Base-by-base conservation (phyloP, 169 alveolate genomes). In the Toxoplasma gondii region DNA sequence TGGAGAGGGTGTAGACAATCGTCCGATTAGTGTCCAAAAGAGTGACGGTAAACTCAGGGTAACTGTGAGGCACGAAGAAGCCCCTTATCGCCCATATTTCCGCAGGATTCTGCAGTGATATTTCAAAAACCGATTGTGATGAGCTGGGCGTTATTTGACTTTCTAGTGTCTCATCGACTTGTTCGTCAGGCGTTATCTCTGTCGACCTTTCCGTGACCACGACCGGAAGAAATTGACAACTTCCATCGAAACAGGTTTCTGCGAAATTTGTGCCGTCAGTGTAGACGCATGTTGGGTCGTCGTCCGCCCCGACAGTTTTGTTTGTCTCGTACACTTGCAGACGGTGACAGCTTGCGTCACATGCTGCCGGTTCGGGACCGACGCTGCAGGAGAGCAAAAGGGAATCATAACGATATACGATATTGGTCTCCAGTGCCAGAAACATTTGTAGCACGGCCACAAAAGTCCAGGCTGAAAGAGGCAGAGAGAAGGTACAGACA, bases 181-280 rank as follows among this genome's bases (percentile, higher is more conserved):
- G 34, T 22, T 4, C 67, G 9, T 39, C 38, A 24, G 4, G 38
- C 90, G 7, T 34, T 4, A 41, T 29, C 34, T 64, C 90, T 41
- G 17, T 19, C 31, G 90, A 31, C 9, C 38, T 19, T 31, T 29
- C 38, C 67, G 90, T 45, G 34, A 82, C 31, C 24, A 44, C 69
- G 38, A 10, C 54, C 9, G 41, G 54, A 82, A 36, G 54, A 16
- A 82, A 12, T 10, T 17, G 41, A 41, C 90, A 82, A 38, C 39
- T n/a, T 82, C 67, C 90, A 10, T 82, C 90, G 39, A 39, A 82
- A 67, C 90, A 82, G 31, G 19, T 31, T 43, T 82, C 90, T 7
- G 90, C 90, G 67, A 82, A 41, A 24, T 39, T 82, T 16, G 90
- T 36, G 69, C 90, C 31, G 90, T 82, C 67, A 2, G 58, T n/a